Percentiles rank a stretch among this genome's conserved stretches.
phyloP scores from a whole-genome alignment of 805 yeast species.

The Sugiyamaella qingdaonensis region DNA sequence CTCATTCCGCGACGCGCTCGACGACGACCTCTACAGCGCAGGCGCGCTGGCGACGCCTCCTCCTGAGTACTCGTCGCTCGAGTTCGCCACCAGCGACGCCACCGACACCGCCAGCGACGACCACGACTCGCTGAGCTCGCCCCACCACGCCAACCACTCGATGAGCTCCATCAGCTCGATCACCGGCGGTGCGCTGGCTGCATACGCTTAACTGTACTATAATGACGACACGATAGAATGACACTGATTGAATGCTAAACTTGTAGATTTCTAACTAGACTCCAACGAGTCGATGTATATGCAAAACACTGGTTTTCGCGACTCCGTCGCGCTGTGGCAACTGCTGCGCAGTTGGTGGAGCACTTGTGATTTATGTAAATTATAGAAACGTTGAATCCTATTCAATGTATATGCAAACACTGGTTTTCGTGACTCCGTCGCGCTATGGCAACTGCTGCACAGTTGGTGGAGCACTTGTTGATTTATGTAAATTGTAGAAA shows the following conservation, averaged over 20 bases:
- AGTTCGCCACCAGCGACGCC: background rate
- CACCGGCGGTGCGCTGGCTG: background rate
- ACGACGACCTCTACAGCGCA: constrained; percentile 5
- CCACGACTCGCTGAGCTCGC: background rate
- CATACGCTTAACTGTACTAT: background rate
- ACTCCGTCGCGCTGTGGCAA: too few relatives aligned
- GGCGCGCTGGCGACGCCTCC: constrained; percentile 12
- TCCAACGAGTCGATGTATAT: too few relatives aligned
- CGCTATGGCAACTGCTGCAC: too few relatives aligned
- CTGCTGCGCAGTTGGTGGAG: too few relatives aligned
- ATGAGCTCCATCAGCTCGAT: background rate
- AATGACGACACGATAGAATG: too few relatives aligned
- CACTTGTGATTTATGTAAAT: too few relatives aligned
- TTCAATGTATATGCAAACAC: too few relatives aligned
- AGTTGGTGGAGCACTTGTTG: too few relatives aligned
- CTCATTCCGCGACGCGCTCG: constrained; percentile 16
- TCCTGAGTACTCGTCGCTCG: constrained; percentile 17
- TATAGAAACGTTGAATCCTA: too few relatives aligned
- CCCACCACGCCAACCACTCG: background rate
- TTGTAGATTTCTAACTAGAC: background rate
- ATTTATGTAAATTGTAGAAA: too few relatives aligned
- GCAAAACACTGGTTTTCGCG: too few relatives aligned
- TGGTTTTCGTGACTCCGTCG: too few relatives aligned
- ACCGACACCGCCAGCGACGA: background rate
- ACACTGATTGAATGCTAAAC: background rate